A percentile compares a stretch with the other conserved stretches of the same genome.
These are phyloP conservation scores for Quercus mongolica DNA, from an alignment of 306 rosid species.

Conservation along the genomic window DNA sequence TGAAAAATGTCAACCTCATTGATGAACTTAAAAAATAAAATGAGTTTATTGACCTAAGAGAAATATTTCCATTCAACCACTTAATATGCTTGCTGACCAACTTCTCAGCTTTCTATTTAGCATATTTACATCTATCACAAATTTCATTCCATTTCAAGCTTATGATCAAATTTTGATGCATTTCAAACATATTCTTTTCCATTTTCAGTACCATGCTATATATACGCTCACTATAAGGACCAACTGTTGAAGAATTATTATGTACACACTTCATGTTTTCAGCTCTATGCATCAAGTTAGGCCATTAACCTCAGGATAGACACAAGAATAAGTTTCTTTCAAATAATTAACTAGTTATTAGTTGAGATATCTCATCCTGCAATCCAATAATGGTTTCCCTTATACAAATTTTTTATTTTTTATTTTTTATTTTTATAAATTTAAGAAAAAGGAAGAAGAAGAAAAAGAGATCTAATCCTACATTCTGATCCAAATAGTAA, in stretches of 20 bases:
- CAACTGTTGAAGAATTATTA: not conserved
- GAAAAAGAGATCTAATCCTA: too few relatives aligned
- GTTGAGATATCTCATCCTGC: not conserved
- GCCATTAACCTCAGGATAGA: not conserved
- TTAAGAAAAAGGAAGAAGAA: not conserved
- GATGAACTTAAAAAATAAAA: too few relatives aligned
- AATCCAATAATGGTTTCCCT: slow-evolving; percentile 6
- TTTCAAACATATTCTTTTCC: not conserved
- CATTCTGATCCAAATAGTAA: slow-evolving; percentile 3
- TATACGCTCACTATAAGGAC: not conserved
- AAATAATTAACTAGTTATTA: not conserved
- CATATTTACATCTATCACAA: not conserved
- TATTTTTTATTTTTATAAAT: too few relatives aligned
- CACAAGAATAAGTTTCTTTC: not conserved
- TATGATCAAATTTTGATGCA: not conserved
- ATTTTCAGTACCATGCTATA: not conserved
- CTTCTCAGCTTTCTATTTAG: not conserved
- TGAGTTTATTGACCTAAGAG: too few relatives aligned
- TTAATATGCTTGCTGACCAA: not conserved
- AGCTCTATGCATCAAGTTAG: not conserved
- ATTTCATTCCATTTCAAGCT: not conserved
- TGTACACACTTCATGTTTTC: not conserved
- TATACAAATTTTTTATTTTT: not conserved
- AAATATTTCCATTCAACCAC: not conserved
- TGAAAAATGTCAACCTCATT: too few relatives aligned